These are phyloP conservation scores for Arthroderma sp. DNA, from an alignment of 2,329 filamentous ascomycete species.

Conservation along the genomic window DNA sequence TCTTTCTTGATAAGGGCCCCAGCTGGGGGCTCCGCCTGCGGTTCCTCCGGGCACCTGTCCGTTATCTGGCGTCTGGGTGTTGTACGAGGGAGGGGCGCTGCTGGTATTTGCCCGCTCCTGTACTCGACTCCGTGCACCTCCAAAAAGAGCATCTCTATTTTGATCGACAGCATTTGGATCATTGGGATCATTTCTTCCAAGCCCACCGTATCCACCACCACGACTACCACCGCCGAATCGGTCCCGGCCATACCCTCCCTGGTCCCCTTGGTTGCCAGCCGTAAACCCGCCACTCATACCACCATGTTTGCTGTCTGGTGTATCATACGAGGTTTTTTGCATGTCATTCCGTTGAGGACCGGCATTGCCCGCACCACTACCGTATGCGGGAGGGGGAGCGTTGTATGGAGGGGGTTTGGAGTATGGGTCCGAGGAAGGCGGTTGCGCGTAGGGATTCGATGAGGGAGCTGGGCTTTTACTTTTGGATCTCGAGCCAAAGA, in stretches of 20 bases:
- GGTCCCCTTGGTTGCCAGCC: constrained; percentile 30
- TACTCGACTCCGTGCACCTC: constrained; percentile 39
- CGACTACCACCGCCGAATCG: constrained; percentile 37
- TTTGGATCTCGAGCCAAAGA: constrained; percentile 45
- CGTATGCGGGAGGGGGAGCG: constrained; percentile 17
- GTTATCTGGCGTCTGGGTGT: constrained; percentile 15
- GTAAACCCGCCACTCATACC: constrained; percentile 24
- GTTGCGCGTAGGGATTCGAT: constrained; percentile 44
- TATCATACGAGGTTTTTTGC: constrained; percentile 7
- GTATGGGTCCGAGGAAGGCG: constrained; percentile 41
- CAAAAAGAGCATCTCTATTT: constrained; percentile 46
- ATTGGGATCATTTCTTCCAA: constrained; percentile 37
- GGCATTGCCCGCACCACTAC: constrained; percentile 2
- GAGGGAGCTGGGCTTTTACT: constrained; percentile 38
- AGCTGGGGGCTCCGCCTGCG: constrained; percentile 9
- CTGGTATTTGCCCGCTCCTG: constrained; percentile 31
- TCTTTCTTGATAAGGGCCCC: constrained; percentile 47
- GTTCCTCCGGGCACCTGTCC: constrained; percentile 7
- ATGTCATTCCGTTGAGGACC: not conserved
- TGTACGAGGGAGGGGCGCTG: constrained; percentile 8
- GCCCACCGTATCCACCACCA: constrained; percentile 41
- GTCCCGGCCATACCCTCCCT: constrained; percentile 39
- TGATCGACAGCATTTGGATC: constrained; percentile 39
- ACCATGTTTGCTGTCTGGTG: constrained; percentile 9
- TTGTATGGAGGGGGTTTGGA: constrained; percentile 23